Conservation (phyloP, 495 filamentous ascomycete species). For the Cercophora newfieldiana region DNA sequence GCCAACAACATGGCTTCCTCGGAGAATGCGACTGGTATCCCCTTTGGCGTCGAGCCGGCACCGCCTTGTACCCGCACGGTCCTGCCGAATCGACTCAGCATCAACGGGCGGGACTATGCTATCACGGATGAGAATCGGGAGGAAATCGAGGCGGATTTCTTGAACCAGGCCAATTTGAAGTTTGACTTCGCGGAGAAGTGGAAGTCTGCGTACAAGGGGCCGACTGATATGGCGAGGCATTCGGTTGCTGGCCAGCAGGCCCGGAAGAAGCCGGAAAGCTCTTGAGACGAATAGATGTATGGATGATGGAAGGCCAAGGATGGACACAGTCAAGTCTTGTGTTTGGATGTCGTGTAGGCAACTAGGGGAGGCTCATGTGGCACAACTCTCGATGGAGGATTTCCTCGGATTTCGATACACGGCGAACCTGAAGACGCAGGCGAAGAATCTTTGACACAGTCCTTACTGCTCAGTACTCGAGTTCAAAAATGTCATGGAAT, state of each 20-base stretch:
- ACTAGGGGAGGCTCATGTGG: too few species aligned
- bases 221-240: background rate
- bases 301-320: too few species aligned
- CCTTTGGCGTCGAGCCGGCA: background rate
- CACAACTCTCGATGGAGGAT: too few species aligned
- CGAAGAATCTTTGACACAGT: too few species aligned
- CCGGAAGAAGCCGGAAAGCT: background rate
- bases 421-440: too few species aligned
- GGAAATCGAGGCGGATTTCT: constrained; percentile 9
- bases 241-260: background rate
- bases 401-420: too few species aligned
- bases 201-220: background rate
- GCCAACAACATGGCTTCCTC: background rate
- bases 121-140: constrained; percentile 11
- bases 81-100: background rate
- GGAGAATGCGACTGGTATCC: background rate
- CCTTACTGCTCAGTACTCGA: too few species aligned
- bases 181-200: constrained; percentile 14
- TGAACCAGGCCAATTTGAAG: background rate
- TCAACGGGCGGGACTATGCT: constrained; percentile 3
- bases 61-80: background rate
- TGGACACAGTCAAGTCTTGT: too few species aligned
- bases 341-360: too few species aligned
- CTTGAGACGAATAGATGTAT: too few species aligned
- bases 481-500: too few species aligned